Conservation (phyloP, 2,329 filamentous ascomycete species). For the Trichoderma atroviride region DNA sequence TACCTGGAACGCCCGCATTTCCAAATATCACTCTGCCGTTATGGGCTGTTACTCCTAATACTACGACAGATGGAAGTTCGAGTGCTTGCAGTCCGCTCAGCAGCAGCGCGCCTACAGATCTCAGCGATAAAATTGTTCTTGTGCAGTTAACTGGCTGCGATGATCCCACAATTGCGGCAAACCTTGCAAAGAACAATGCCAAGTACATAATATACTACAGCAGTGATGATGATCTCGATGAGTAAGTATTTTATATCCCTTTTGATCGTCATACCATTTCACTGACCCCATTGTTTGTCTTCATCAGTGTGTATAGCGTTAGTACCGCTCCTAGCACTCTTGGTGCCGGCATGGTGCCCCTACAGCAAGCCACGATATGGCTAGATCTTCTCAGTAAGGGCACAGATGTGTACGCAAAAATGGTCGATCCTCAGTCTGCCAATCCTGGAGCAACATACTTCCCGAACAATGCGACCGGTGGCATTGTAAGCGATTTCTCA, state of each 20-base stretch:
- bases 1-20: neutral
- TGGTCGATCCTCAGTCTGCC: slow-evolving; percentile 5
- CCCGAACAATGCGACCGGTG: slow-evolving; percentile 50
- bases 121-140: slow-evolving; percentile 60
- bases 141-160: slow-evolving; percentile 51
- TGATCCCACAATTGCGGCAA: slow-evolving; percentile 59
- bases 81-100: slow-evolving; percentile 58
- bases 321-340: slow-evolving; percentile 35
- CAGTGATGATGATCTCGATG: slow-evolving; percentile 38
- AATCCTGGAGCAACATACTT: neutral
- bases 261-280: neutral
- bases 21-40: slow-evolving; percentile 43
- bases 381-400: neutral
- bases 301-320: slow-evolving; percentile 1
- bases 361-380: slow-evolving; percentile 36
- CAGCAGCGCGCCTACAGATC: slow-evolving; percentile 53
- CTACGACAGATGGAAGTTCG: slow-evolving; percentile 42
- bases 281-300: neutral
- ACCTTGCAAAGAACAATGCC: slow-evolving; percentile 52
- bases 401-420: slow-evolving; percentile 10
- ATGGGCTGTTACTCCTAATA: slow-evolving; percentile 54
- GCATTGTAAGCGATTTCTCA: slow-evolving; percentile 55
- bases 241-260: neutral
- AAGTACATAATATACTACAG: slow-evolving; percentile 66
- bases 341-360: slow-evolving; percentile 37